These are phyloP conservation scores for Cercophora scortea DNA, from an alignment of 495 filamentous ascomycete genomes.

Conservation along the genomic window DNA sequence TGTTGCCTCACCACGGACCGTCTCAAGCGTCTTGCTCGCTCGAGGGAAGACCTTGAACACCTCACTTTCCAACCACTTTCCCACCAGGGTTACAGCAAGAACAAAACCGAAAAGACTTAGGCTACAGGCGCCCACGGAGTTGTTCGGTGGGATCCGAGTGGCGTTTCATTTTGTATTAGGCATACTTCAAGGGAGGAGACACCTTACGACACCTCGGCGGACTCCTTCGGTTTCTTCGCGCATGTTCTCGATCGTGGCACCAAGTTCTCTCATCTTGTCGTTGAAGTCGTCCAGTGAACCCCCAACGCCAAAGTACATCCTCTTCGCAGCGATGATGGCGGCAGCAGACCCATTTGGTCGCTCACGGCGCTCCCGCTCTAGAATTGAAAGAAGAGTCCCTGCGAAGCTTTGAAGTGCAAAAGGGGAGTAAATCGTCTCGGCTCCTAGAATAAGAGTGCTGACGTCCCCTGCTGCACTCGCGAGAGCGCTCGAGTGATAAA, in stretches of 20 bases:
- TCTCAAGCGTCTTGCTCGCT: neutral
- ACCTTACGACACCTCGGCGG: conserved; percentile 44
- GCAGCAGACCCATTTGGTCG: conserved; percentile 34
- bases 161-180: too few relatives aligned
- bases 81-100: too few relatives aligned
- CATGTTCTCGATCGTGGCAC: conserved; percentile 49
- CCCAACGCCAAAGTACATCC: conserved; percentile 93
- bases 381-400: conserved; percentile 56
- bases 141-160: too few relatives aligned
- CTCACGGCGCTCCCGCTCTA: conserved; percentile 45
- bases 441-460: conserved; percentile 60
- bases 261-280: conserved; percentile 46
- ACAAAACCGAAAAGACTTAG: too few relatives aligned
- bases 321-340: conserved; percentile 84
- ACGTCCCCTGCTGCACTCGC: conserved; percentile 10
- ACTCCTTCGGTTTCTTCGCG: conserved; percentile 57
- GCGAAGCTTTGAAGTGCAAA: conserved; percentile 65
- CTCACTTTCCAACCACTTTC: too few relatives aligned
- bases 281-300: conserved; percentile 89
- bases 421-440: conserved; percentile 94
- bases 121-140: too few relatives aligned
- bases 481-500: conserved; percentile 26
- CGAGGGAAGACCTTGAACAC: too few relatives aligned
- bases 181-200: conserved; percentile 20
- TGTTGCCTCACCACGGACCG: neutral